A percentile compares a stretch with the other conserved stretches of the same genome.
Evolutionary conservation across 768 basidiomycete species (phyloP).

Genomic region (Leucosporidium creatinivorum): DNA sequence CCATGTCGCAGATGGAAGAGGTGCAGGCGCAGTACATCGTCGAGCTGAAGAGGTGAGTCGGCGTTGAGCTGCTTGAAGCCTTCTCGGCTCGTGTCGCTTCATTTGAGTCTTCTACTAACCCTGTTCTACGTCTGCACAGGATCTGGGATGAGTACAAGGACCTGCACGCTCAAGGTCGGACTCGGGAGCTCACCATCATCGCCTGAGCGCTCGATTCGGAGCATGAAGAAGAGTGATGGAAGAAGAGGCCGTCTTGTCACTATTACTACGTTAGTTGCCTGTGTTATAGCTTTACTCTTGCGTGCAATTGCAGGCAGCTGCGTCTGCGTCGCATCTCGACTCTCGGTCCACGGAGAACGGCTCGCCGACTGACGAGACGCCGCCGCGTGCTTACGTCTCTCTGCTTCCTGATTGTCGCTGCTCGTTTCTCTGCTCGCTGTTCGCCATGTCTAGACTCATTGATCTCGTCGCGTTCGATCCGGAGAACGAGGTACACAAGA

Average conservation of each 20-base stretch:
- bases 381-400: not conserved
- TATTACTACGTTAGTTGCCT: not conserved
- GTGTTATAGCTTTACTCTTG: not conserved
- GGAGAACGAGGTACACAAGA: not conserved
- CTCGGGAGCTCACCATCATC: constrained; percentile 28
- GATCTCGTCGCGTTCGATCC: constrained; percentile 8
- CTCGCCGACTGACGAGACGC: not conserved
- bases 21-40: constrained; percentile 82
- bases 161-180: constrained; percentile 25
- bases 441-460: not conserved
- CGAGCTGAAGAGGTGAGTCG: constrained; percentile 50
- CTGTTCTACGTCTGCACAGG: not conserved
- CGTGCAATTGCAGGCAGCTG: not conserved
- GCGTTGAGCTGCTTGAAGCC: not conserved
- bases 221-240: not conserved
- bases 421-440: not conserved
- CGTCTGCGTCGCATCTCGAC: not conserved
- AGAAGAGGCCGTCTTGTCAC: not conserved
- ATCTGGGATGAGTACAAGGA: constrained; percentile 34
- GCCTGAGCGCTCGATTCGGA: constrained; percentile 1
- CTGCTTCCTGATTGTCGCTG: not conserved
- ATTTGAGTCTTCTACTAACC: no score
- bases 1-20: constrained; percentile 67
- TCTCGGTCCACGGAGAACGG: not conserved
- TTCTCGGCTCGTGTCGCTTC: no score